Evolutionary conservation across 1,284 basidiomycete genomes (phyloP).

Genomic region (Marasmius sp.): DNA sequence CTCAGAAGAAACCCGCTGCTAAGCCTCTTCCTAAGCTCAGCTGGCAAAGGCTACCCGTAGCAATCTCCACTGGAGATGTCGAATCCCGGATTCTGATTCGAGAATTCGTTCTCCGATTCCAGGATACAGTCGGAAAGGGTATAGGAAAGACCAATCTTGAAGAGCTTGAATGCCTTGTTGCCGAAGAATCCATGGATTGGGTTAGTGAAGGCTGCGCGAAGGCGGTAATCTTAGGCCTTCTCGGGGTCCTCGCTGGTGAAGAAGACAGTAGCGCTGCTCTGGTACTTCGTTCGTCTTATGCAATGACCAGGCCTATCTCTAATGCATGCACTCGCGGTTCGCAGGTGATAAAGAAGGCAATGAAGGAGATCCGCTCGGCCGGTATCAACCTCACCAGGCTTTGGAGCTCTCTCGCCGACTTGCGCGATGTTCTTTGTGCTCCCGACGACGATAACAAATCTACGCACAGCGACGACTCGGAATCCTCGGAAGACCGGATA

Average conservation of each 20-base stretch:
- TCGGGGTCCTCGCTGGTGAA: conserved; percentile 52
- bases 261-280: conserved; percentile 36
- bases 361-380: conserved; percentile 50
- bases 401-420: conserved; percentile 51
- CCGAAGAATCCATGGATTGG: conserved; percentile 48
- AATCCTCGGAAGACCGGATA: conserved; percentile 15
- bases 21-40: conserved; percentile 36
- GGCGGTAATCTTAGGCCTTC: conserved; percentile 55
- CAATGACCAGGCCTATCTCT: not conserved
- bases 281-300: conserved; percentile 20
- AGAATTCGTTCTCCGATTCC: conserved; percentile 71
- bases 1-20: conserved; percentile 19
- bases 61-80: conserved; percentile 45
- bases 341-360: conserved; percentile 43
- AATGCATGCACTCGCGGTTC: conserved; percentile 3
- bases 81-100: conserved; percentile 67
- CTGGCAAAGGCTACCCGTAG: conserved; percentile 52
- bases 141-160: conserved; percentile 57
- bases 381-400: conserved; percentile 60
- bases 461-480: conserved; percentile 13
- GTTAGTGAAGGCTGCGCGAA: conserved; percentile 63
- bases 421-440: conserved; percentile 39
- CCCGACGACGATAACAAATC: conserved; percentile 16
- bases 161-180: conserved; percentile 60
- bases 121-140: conserved; percentile 41